Evolutionary conservation across 108 stramenopile species (phyloP).

Genomic region (Phaeodactylum tricornutum): DNA sequence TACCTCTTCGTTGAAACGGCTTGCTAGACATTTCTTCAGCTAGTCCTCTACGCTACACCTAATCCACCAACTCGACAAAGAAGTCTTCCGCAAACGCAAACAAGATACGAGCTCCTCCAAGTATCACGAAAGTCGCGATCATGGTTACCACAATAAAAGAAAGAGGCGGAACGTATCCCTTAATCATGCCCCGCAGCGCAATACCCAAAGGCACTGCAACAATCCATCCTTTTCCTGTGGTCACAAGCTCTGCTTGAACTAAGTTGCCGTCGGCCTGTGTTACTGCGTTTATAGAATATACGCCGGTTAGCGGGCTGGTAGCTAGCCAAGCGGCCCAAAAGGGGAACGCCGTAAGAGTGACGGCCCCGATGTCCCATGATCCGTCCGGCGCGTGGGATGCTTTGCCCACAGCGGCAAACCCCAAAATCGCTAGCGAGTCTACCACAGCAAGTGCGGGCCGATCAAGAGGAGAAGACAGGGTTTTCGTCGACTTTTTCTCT

Average conservation of each 20-base stretch:
- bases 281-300: conserved; percentile 37
- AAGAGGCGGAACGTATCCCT: conserved; percentile 56
- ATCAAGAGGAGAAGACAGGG: conserved; percentile 43
- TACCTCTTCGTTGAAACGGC: not conserved
- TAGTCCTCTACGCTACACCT: conserved; percentile 5
- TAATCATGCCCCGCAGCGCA: conserved; percentile 37
- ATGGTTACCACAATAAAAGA: conserved; percentile 56
- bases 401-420: conserved; percentile 53
- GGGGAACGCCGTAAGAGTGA: conserved; percentile 35
- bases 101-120: conserved; percentile 20
- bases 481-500: too few relatives aligned
- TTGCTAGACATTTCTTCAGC: not conserved
- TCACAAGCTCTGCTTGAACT: conserved; percentile 15
- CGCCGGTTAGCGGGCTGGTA: conserved; percentile 40
- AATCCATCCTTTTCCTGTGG: conserved; percentile 41
- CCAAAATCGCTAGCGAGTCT: conserved; percentile 25
- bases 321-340: conserved; percentile 41
- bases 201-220: conserved; percentile 51
- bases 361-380: conserved; percentile 24
- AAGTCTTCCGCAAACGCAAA: conserved; percentile 25
- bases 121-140: conserved; percentile 48
- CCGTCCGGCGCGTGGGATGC: conserved; percentile 40
- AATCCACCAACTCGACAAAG: conserved; percentile 31
- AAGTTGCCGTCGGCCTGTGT: conserved; percentile 13
- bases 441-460: conserved; percentile 40